These are phyloP conservation scores for Copromyces sp. DNA, from an alignment of 495 filamentous ascomycete genomes.

Conservation along the genomic window DNA sequence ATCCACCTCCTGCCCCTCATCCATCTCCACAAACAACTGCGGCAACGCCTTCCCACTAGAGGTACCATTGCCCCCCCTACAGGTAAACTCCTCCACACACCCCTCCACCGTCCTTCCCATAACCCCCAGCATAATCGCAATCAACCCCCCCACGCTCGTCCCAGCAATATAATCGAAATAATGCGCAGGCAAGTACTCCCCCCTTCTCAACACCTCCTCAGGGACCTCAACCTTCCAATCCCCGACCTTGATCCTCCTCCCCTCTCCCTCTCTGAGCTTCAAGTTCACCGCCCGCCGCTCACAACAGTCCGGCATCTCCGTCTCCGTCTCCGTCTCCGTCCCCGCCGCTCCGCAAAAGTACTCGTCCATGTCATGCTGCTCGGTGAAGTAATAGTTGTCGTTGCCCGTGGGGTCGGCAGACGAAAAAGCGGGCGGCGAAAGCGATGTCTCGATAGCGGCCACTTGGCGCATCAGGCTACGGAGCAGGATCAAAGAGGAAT, in stretches of 20 bases:
- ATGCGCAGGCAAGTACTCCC: conserved; percentile 40
- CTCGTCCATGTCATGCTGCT: neutral
- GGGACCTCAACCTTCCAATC: conserved; percentile 14
- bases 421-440: conserved; percentile 10
- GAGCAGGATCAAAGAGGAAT: conserved; percentile 22
- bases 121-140: conserved; percentile 29
- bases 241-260: neutral
- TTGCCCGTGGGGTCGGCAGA: conserved; percentile 20
- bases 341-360: neutral
- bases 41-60: neutral
- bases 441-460: conserved; percentile 13
- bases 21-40: neutral
- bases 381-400: neutral
- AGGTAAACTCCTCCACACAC: conserved; percentile 22
- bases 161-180: conserved; percentile 34
- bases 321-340: too few relatives aligned
- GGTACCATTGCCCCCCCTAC: conserved; percentile 5
- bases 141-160: conserved; percentile 27
- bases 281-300: neutral
- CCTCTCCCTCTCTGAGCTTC: neutral
- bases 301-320: neutral
- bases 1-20: neutral
- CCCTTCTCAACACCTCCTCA: conserved; percentile 28
- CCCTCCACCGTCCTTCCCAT: conserved; percentile 19
- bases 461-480: conserved; percentile 21